Conservation (phyloP, 139 green algal genomes). For the Chlorella ohadii region DNA sequence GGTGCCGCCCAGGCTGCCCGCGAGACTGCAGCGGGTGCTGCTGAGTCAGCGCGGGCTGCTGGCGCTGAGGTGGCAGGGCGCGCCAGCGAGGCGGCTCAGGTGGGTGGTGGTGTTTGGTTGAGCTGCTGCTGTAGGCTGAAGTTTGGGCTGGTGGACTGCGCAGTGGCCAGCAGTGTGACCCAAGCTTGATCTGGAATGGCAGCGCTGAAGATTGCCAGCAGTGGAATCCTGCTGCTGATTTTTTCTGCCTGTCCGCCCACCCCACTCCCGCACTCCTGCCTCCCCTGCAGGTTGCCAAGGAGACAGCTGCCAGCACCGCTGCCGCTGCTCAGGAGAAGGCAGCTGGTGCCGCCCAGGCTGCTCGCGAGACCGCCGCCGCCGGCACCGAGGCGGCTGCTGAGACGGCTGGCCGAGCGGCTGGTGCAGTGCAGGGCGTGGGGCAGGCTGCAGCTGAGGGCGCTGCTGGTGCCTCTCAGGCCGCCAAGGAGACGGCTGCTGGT, state of each 20-base stretch:
- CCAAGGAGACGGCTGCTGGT: background rate
- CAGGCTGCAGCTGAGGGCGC: background rate
- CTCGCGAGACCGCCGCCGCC: background rate
- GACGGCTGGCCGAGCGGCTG: background rate
- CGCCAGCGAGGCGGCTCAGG: background rate
- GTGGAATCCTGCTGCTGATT: no score
- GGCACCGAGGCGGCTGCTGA: no score
- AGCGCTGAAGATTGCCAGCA: no score
- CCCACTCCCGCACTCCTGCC: no score
- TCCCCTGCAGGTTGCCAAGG: background rate
- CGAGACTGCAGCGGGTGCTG: background rate
- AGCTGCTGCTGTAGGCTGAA: background rate
- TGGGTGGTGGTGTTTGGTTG: no score
- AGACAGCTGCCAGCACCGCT: background rate
- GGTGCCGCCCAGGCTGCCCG: background rate
- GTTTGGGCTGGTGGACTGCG: no score
- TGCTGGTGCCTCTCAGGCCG: background rate
- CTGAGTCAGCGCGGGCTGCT: background rate
- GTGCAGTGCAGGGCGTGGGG: background rate
- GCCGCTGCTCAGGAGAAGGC: background rate
- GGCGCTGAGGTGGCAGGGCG: conserved; percentile 1
- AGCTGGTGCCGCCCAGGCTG: background rate
- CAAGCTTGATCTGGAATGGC: no score
- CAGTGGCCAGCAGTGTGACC: no score
- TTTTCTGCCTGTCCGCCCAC: no score